Base-by-base conservation (phyloP, 192 early-diverging fungal species). In the Rhizophagus sp. region DNA sequence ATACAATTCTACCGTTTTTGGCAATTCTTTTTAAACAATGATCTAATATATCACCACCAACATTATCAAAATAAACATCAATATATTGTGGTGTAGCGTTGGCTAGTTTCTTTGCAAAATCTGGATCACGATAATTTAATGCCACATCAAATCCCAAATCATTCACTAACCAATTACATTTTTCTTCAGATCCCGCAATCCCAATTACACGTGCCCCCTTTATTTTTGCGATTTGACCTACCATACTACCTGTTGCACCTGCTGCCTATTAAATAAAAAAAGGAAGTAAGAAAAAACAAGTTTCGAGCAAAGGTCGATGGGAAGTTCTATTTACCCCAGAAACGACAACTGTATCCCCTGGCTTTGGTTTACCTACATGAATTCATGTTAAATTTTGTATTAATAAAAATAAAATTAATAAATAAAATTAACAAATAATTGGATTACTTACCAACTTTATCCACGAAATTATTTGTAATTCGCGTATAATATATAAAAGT, bases 51-150 rank as follows among this genome's bases (percentile, higher is more conserved):
- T 85, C 83, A 30, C 89, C 89, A 34, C 89, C 89, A 41, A 85
- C 85, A 76, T 90, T 90, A 79, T 90, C 88, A 72, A 89, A 89
- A 82, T 84, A 89, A 68, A 90, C 80, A 65, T 87, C 88, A 24
- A 86, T 87, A 49, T 82, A 70, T 62, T 86, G 84, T 3, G 86
- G 86, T 19, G 87, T 85, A 7, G 79, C 88, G 8, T 78, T 80
- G 10, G 9, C 30, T 19, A 89, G 69, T 47, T 86, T 80, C 67
- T 81, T 77, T 67, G 80, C 76, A 73, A 88, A 88, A 0, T 86
- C 82, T 62, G 82, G 79, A 41, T 80, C 81, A 67, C 87, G 88
- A 81, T 90, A 90, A 79, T 90, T 87, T 71, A 90, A 78, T 1
- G 84, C 87, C 12, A 84, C 81, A 63, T 90, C 88, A 80, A 85